Evolutionary conservation across 495 filamentous ascomycete species (phyloP), one percentile per base, ranked within the genome.

Genomic region (Aspergillus avenaceus): DNA sequence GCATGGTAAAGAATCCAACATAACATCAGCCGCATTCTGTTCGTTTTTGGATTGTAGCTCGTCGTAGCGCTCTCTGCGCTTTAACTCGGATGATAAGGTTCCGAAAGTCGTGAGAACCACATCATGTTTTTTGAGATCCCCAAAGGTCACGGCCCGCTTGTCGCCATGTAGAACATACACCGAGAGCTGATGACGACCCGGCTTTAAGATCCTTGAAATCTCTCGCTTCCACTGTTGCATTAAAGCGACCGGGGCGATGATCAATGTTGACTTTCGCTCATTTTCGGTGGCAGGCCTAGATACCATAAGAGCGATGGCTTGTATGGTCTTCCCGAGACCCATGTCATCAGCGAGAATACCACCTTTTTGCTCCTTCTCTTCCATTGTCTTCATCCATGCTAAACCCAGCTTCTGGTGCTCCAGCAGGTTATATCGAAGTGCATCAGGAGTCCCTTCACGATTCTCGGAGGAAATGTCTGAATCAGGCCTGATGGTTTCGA

Each of bases 251-350:
- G 93, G 93, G 6, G 86, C 87, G 37, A 98, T 76, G 41, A 98
- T 91, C 34, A 98, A 71, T 8, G 86, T 93, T 1, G 93, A 91
- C 71, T 91, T 88, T 47, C 79, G 74, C 8, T 70, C 58, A n/a
- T 68, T 70, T 59, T 91, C 79, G 1, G 66, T 57, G 0, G 89
- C 84, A 12, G 78, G 83, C 22, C 83, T 75, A n/a, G 83, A 78
- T 1, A 92, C 76, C 53, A 98, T 87, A 26, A 98, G 77, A 2
- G 93, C 84, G 19, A 98, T 74, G 13, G 90, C 83, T 54, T 91
- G 87, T 41, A 98, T 86, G 2, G 93, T 98, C 71, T 98, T 98
- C 18, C 93, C 93, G 8, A 98, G 76, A 9, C 93, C 93, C 93
- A 98, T 98, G 43, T 91, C 90, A 61, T 95, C 89, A 4, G 88